Percentiles rank a stretch among this genome's conserved stretches.
Evolutionary conservation across 192 early-diverging fungal species (phyloP).

Genomic region (Geranomyces michiganensis): DNA sequence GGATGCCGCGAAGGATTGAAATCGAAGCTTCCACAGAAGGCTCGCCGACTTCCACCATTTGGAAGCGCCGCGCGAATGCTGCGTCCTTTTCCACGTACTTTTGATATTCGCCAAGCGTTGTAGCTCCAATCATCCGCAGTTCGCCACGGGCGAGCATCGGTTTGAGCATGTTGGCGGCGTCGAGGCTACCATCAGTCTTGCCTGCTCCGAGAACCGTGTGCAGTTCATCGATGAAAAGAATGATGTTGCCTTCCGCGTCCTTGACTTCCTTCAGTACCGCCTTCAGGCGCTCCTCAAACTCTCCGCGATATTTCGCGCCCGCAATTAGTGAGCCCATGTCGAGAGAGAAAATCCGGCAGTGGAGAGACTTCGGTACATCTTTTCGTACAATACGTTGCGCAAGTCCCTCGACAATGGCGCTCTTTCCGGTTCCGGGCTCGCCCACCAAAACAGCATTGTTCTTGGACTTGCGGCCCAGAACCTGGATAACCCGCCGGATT

Average conservation of each 20-base stretch:
- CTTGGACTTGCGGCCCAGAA: conserved; percentile 85
- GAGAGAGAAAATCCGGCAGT: conserved; percentile 81
- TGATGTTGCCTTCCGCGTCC: conserved; percentile 83
- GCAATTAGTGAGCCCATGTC: conserved; percentile 95
- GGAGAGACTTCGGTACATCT: conserved; percentile 88
- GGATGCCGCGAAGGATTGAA: conserved; percentile 77
- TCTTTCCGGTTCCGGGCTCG: conserved; percentile 77
- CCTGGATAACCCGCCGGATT: conserved; percentile 92
- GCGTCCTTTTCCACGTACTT: conserved; percentile 88
- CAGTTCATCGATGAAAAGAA: conserved; percentile 98
- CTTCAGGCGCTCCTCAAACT: conserved; percentile 98
- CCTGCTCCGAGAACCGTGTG: conserved; percentile 95
- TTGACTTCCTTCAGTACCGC: conserved; percentile 93
- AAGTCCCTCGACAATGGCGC: conserved; percentile 88
- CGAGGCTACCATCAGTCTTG: conserved; percentile 87
- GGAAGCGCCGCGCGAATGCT: conserved; percentile 81
- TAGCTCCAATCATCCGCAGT: conserved; percentile 93
- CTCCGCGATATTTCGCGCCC: conserved; percentile 95
- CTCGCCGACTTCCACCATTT: conserved; percentile 73
- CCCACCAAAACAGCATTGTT: conserved; percentile 91
- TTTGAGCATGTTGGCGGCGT: conserved; percentile 96
- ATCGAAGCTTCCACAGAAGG: conserved; percentile 76
- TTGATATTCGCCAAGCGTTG: conserved; percentile 93
- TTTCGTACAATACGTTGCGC: conserved; percentile 91
- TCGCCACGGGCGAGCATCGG: conserved; percentile 98